phyloP scores from a whole-genome alignment of 345 rosid species.

The Salix purpurea region DNA sequence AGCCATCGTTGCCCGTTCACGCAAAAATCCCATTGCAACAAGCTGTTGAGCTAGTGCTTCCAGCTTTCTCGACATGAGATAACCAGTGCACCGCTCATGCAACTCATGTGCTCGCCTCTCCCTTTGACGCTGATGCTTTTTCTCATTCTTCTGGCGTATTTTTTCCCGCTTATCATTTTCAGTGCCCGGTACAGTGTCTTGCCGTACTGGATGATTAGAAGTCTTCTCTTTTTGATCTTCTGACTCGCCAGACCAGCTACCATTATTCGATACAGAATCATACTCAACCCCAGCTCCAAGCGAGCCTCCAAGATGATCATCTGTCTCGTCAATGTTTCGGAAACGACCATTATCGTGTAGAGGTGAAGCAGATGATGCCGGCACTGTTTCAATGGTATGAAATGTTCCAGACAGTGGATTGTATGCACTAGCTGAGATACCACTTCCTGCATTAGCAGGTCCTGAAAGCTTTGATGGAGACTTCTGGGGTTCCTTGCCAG shows the following conservation, averaged over 20 bases:
- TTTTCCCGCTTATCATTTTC: constrained; percentile 83
- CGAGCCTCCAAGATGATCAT: constrained; percentile 44
- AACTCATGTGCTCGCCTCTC: constrained; percentile 85
- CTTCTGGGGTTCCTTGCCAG: constrained; percentile 64
- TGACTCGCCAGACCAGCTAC: constrained; percentile 91
- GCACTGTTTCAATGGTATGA: constrained; percentile 53
- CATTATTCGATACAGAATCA: constrained; percentile 79
- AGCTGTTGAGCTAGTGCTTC: constrained; percentile 81
- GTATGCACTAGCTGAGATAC: constrained; percentile 64
- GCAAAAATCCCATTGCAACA: constrained; percentile 81
- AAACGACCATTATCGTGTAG: constrained; percentile 61
- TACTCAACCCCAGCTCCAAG: constrained; percentile 53
- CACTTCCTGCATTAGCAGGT: constrained; percentile 41
- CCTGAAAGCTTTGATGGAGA: constrained; percentile 50
- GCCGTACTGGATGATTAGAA: constrained; percentile 39
- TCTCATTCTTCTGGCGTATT: constrained; percentile 84
- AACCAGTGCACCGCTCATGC: constrained; percentile 68
- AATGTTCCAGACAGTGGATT: constrained; percentile 72
- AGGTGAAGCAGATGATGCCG: constrained; percentile 44
- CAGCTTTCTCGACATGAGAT: constrained; percentile 86
- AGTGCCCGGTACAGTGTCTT: constrained; percentile 61
- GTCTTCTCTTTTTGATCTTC: constrained; percentile 84
- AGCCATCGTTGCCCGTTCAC: constrained; percentile 77
- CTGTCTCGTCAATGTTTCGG: constrained; percentile 65
- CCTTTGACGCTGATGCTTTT: constrained; percentile 87